Percentiles rank a stretch among this genome's conserved stretches.
Conservation (phyloP, 768 basidiomycete species). For the Hemileccinum rubropunctum region DNA sequence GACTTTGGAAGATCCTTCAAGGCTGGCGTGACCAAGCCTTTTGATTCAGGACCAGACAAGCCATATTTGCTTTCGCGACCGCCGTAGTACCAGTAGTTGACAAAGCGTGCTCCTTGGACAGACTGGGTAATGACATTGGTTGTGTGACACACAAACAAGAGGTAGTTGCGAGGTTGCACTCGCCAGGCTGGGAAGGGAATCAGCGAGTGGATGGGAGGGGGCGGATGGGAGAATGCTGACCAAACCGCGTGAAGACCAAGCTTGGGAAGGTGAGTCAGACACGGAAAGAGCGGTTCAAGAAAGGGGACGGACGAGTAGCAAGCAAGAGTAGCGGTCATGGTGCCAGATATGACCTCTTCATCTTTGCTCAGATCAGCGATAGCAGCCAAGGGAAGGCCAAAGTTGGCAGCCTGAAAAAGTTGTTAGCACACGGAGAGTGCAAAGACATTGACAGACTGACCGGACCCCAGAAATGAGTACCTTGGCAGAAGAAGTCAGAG, state of each 20-base stretch:
- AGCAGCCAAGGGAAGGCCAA: conserved; percentile 95
- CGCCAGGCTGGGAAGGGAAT: conserved; percentile 67
- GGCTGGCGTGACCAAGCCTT: conserved; percentile 49
- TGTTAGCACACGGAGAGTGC: conserved; percentile 6
- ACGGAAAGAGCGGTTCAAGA: conserved; percentile 3
- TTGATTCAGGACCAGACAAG: conserved; percentile 29
- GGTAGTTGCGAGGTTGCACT: conserved; percentile 94
- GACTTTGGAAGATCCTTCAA: conserved; percentile 40
- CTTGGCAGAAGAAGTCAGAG: too few species aligned
- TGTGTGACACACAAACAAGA: conserved; percentile 90
- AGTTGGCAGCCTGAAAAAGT: conserved; percentile 82
- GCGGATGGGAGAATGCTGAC: conserved; percentile 35
- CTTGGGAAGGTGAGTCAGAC: conserved; percentile 28
- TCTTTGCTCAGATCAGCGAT: conserved; percentile 88
- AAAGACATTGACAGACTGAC: conserved; percentile 47
- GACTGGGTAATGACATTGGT: conserved; percentile 89
- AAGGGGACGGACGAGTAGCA: conserved; percentile 80
- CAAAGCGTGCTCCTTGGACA: conserved; percentile 79
- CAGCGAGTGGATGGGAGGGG: not conserved
- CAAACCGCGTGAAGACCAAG: conserved; percentile 93
- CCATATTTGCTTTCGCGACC: conserved; percentile 74
- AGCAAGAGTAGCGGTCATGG: conserved; percentile 91
- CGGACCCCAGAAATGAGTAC: conserved; percentile 98
- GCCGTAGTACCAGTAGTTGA: conserved; percentile 89
- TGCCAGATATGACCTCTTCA: conserved; percentile 94